Evolutionary conservation across 139 green algal species (phyloP).

Genomic region (Tetradesmus obliquus): DNA sequence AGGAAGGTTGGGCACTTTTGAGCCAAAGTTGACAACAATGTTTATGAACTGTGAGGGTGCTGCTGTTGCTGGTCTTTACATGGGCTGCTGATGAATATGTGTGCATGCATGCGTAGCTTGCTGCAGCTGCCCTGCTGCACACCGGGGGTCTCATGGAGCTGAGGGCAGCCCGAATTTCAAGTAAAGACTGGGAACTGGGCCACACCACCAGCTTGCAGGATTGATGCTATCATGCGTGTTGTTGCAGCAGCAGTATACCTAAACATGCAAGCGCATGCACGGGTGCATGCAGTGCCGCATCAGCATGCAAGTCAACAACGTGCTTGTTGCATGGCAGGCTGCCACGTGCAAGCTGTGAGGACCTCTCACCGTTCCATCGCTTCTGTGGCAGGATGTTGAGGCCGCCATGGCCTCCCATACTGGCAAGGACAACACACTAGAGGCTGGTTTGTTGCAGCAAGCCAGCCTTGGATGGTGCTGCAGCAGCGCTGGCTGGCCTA

Average conservation of each 20-base stretch:
- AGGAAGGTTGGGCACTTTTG: not conserved
- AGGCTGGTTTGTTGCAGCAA: too few relatives aligned
- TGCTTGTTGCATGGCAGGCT: too few relatives aligned
- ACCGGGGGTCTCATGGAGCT: too few relatives aligned
- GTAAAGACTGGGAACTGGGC: too few relatives aligned
- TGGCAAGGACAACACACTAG: not conserved
- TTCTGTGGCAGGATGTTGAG: slow-evolving; percentile 98
- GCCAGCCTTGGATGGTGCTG: not conserved
- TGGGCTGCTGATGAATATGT: not conserved
- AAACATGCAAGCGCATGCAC: not conserved
- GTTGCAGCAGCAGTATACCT: too few relatives aligned
- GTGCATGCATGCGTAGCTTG: not conserved
- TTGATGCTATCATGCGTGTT: too few relatives aligned
- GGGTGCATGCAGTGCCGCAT: too few relatives aligned
- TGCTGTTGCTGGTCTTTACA: not conserved
- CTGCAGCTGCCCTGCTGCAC: too few relatives aligned
- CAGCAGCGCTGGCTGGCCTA: not conserved
- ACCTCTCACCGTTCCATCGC: slow-evolving; percentile 85
- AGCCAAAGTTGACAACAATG: not conserved
- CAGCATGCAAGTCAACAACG: too few relatives aligned
- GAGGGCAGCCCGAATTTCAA: too few relatives aligned
- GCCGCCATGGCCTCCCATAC: slow-evolving; percentile 95
- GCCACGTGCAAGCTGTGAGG: not conserved
- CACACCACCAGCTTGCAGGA: too few relatives aligned
- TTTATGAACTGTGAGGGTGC: too few relatives aligned